These are phyloP conservation scores for Flaveria ramosissima DNA, from an alignment of 129 eudicot species.

Conservation along the genomic window DNA sequence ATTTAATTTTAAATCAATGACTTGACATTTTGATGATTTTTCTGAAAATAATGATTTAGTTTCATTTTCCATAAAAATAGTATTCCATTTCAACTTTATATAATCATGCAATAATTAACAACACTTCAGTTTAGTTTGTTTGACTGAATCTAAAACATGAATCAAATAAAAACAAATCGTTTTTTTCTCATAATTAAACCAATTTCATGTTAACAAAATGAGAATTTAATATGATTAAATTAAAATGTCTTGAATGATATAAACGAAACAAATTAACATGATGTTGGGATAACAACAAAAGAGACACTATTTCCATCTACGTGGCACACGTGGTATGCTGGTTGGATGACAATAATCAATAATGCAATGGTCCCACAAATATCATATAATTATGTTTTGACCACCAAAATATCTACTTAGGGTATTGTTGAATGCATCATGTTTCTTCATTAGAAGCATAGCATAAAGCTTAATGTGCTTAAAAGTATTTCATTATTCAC, in stretches of 20 bases:
- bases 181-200: background rate
- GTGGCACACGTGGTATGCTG: constrained; percentile 45
- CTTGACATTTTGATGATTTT: background rate
- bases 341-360: constrained; percentile 29
- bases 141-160: background rate
- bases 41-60: too few species aligned
- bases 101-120: background rate
- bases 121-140: background rate
- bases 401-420: constrained; percentile 20
- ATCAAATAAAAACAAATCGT: background rate
- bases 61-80: background rate
- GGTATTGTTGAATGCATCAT: constrained; percentile 13
- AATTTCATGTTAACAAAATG: background rate
- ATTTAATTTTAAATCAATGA: too few species aligned
- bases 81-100: background rate
- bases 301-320: constrained; percentile 37
- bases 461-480: background rate
- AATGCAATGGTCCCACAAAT: constrained; percentile 25
- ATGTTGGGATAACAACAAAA: constrained; percentile 31
- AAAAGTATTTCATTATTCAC: background rate
- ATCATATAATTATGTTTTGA: background rate
- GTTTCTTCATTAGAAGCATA: constrained; percentile 16
- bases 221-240: background rate
- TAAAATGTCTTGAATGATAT: background rate
- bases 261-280: constrained; percentile 4